Base-by-base conservation (phyloP, 805 yeast genomes). In the Wickerhamomyces bovis region DNA sequence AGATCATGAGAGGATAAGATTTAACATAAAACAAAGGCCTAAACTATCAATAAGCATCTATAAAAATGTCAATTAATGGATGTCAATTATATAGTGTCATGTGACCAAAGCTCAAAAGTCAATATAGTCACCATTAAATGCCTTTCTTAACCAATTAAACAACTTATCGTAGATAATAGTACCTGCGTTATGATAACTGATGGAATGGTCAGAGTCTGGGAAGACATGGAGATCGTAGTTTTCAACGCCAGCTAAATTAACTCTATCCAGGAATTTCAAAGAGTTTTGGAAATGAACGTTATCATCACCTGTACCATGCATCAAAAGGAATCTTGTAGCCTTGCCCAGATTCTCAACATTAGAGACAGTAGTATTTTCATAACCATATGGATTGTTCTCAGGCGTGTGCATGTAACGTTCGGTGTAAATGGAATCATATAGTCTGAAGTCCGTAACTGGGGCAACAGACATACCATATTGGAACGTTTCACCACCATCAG, bases 301-400 rank as follows among this genome's bases (percentile, higher is more conserved):
- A 65, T 94, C 99, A 67, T 94, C 99, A 5, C 97, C 96, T 0
- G 97, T 83, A 1, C 99, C 99, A 61, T 92, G 99, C 88, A 92
- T 88, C 33, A 94, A 62, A 50, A 94, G 66, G 59, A 94, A 89
- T 58, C 98, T 73, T 41, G 73, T 73, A 10, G 73, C 76, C 41
- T 70, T 60, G 15, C 73, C 79, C 53, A 94, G 75, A 11, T 73
- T 73, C 1, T 76, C 73, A 21, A 76, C 77, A 43, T 85, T 69
- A 44, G 70, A 68, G 28, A 92, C 81, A 1, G 81, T 71, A 1
- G 86, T 71, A 9, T 63, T 56, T 4, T 61, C 60, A 63, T 92
- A 92, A 0, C 92, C 94, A 1, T 68, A 67, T 2, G 69, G 60
- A 62, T 90, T 88, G 41, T 75, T 71, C 56, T 75, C 72, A 1